phyloP scores from a whole-genome alignment of 805 yeast genomes.

The Wickerhamomyces queroliae region DNA sequence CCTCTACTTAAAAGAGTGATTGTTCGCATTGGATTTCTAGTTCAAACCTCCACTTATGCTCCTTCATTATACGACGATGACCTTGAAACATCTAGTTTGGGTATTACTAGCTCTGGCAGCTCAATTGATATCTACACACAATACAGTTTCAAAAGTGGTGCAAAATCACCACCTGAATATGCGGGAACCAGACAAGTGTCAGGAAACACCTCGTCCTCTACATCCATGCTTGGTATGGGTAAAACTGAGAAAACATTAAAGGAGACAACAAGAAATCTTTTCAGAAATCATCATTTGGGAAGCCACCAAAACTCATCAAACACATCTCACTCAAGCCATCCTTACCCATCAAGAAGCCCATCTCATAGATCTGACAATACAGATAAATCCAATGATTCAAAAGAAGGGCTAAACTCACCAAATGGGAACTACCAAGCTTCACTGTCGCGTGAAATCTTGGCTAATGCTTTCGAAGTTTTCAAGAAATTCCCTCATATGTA shows the following conservation, averaged over 20 bases:
- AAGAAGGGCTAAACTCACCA: conserved; percentile 6
- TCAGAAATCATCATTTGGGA: conserved; percentile 16
- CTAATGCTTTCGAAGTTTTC: conserved; percentile 26
- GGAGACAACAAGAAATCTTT: conserved; percentile 18
- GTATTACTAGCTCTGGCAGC: conserved; percentile 12
- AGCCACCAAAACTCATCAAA: conserved; percentile 5
- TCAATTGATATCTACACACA: conserved; percentile 11
- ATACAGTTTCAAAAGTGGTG: conserved; percentile 1
- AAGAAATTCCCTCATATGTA: conserved; percentile 28
- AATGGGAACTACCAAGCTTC: too few relatives aligned
- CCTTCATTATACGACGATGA: neutral
- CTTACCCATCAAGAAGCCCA: neutral
- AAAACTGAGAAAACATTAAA: conserved; percentile 20
- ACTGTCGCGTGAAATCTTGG: conserved; percentile 20
- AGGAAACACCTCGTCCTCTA: conserved; percentile 15
- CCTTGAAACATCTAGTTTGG: neutral
- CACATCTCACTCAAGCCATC: neutral
- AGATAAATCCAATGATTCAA: conserved; percentile 13
- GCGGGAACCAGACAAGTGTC: neutral
- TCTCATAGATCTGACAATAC: neutral
- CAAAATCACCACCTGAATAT: neutral
- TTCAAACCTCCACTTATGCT: conserved; percentile 2
- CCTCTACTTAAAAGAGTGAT: conserved; percentile 25
- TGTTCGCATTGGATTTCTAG: conserved; percentile 14
- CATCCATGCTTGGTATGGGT: too few relatives aligned